Evolutionary conservation across 2,329 filamentous ascomycete genomes (phyloP), one percentile per base, ranked within the genome.

Genomic region (Colletotrichum higginsianum): DNA sequence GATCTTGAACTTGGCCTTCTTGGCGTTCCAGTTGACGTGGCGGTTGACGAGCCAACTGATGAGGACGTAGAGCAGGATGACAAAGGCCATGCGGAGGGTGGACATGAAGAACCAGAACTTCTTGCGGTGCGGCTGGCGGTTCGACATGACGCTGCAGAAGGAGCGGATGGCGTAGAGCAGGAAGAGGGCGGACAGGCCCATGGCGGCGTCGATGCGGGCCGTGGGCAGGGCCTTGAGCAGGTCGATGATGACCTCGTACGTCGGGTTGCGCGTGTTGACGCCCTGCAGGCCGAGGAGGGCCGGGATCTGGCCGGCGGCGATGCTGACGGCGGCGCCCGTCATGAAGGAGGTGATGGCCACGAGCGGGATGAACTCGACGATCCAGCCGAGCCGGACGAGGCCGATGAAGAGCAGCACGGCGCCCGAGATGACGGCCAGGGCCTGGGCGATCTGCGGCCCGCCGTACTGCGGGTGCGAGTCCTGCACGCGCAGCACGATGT

Each of bases 101-200:
- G 90, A 92, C 62, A 91, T 80, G 84, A 96, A 95, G 83, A 96
- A 96, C 86, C 90, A 95, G 1, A 89, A 76, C 86, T 94, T 94
- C 69, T 89, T 87, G 62, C 86, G 87, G 2, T 86, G 82, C 3
- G 94, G 93, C 75, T 92, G 87, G 78, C 87, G 91, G 82, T 87
- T 90, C n/a, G 91, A 91, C 76, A 90, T 84, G 72, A 82, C 86
- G 61, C 86, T 89, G 84, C 92, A 94, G 62, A 83, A 82, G 57
- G 80, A 87, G 4, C 92, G 87, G 75, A 93, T 90, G 26, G 87
- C 78, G 76, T 93, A 94, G 2, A 95, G 86, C 77, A 93, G 83
- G 8, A 88, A 82, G 52, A 94, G 83, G 1, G 92, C 90, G 1
- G 89, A 90, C 6, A 95, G 80, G 11, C 93, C 93, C 79, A 95